Conservation (phyloP, 352 stramenopile genomes). For the Globisporangium canariense region DNA sequence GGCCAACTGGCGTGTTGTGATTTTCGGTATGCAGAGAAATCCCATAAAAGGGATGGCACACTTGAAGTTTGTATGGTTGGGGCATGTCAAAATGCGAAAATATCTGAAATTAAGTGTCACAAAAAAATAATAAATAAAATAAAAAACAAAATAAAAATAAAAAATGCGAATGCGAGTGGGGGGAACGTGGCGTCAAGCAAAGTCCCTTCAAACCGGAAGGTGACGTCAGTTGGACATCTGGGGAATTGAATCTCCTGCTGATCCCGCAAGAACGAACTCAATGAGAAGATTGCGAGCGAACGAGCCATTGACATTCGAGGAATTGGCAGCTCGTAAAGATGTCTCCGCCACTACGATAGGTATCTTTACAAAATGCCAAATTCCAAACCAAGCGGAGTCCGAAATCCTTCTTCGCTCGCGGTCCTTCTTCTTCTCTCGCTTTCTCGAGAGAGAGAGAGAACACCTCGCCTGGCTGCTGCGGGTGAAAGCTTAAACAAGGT, state of each 20-base stretch:
- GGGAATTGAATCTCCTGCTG: neutral
- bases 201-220: neutral
- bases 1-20: conserved; percentile 1
- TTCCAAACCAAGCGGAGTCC: no score
- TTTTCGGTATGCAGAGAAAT: neutral
- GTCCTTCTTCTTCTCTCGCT: no score
- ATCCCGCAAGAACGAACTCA: no score
- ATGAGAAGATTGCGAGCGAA: no score
- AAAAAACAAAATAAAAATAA: neutral
- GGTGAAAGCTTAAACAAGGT: no score
- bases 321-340: no score
- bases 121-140: no score
- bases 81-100: neutral
- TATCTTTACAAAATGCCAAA: no score
- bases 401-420: no score
- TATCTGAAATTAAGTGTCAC: neutral
- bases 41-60: neutral
- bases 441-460: no score
- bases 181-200: neutral
- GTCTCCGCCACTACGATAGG: no score
- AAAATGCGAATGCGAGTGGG: neutral
- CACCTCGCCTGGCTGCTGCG: neutral
- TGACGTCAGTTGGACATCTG: conserved; percentile 1
- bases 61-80: neutral
- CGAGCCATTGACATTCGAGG: no score